phyloP scores from a whole-genome alignment of 768 basidiomycete genomes.

The Coprinopsis cinerea region DNA sequence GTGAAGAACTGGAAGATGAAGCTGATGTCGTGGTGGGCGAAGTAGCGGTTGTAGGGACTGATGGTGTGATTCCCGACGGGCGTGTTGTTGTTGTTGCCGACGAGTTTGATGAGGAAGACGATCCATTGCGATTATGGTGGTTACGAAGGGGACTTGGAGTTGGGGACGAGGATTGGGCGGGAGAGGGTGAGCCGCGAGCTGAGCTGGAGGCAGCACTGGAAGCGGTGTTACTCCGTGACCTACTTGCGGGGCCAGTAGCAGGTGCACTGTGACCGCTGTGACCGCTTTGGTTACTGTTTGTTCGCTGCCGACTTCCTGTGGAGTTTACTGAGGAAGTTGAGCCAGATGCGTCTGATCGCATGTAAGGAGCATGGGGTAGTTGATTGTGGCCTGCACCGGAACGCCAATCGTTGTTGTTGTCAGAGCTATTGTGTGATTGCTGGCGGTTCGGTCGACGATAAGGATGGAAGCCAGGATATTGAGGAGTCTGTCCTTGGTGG shows the following conservation, averaged over 20 bases:
- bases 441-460: conserved; percentile 68
- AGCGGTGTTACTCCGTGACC: conserved; percentile 11
- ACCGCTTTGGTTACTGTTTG: conserved; percentile 65
- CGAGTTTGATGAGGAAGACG: conserved; percentile 46
- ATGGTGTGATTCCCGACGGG: conserved; percentile 19
- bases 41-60: conserved; percentile 27
- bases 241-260: conserved; percentile 13
- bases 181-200: conserved; percentile 23
- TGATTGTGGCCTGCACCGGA: conserved; percentile 22
- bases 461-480: conserved; percentile 67
- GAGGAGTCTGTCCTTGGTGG: conserved; percentile 33
- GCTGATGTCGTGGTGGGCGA: conserved; percentile 27
- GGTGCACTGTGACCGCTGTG: conserved; percentile 35
- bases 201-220: conserved; percentile 19
- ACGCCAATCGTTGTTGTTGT: conserved; percentile 42
- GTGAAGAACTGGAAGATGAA: conserved; percentile 21
- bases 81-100: conserved; percentile 32
- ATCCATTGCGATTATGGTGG: conserved; percentile 38
- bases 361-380: conserved; percentile 70
- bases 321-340: conserved; percentile 80
- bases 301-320: conserved; percentile 54
- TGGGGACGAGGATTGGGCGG: conserved; percentile 16
- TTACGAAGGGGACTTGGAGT: conserved; percentile 25
- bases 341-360: conserved; percentile 70
- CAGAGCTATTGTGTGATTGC: conserved; percentile 27